Base-by-base conservation (phyloP, 129 eudicot species). In the Kitagawia praeruptora region DNA sequence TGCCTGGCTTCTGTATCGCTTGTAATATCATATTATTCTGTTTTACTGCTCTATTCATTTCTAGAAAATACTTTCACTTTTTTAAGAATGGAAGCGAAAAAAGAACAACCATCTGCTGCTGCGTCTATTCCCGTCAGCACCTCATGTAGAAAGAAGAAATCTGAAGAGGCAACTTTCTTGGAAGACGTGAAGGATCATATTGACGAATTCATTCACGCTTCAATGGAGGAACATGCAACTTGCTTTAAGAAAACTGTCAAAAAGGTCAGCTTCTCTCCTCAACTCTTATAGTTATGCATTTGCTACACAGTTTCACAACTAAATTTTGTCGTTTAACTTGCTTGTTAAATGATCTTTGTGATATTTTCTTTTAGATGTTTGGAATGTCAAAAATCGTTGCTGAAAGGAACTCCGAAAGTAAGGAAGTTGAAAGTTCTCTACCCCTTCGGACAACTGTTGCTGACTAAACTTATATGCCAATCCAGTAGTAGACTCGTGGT, bases 151-250 rank as follows among this genome's bases (percentile, higher is more conserved):
- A 91, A 87, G 86, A 92, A 87, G 89, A 92, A 89, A 66, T 79
- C 83, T 0, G 97, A 86, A 16, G 86, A 89, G 40, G 94, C 92
- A 66, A 86, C 90, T 48, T 88, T 92, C 64, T 45, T 92, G 69
- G 88, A 89, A 84, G 97, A 91, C 75, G 83, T 91, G 18, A 87
- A 82, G 82, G 93, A 89, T 81, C 93, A 91, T 82, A 89, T 91
- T 48, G 92, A 89, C 46, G 97, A 91, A 80, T 91, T 91, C 39
- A 73, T 89, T 51, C 81, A 91, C 81, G 97, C 93, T 79, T 91
- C 97, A 48, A 89, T 91, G 97, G 93, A 89, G 74, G 97, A 89
- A 78, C 97, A 91, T 77, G 85, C 83, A 78, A 80, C 88, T 51
- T 91, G 97, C 85, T 91, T 91, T 42, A 84, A 86, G 75, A 91